These are phyloP conservation scores for Schizosaccharomyces japonicus DNA, from an alignment of 805 yeast genomes.

Conservation along the genomic window DNA sequence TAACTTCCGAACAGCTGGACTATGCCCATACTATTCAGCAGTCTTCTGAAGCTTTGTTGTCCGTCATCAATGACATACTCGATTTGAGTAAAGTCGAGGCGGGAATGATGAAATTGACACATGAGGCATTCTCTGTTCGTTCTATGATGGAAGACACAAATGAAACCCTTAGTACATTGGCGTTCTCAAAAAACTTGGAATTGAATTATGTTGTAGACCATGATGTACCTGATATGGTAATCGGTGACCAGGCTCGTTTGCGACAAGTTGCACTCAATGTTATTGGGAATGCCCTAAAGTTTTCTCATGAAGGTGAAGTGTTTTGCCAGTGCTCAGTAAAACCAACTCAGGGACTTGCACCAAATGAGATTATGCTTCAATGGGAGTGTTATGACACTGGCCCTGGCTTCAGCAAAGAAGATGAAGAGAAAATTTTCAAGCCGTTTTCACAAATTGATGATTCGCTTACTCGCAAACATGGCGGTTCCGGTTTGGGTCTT, in stretches of 20 bases:
- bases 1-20: constrained; percentile 16
- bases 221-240: constrained; percentile 15
- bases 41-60: constrained; percentile 16
- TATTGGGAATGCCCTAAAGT: constrained; percentile 18
- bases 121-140: constrained; percentile 15
- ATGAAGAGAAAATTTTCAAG: constrained; percentile 16
- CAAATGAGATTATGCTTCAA: constrained; percentile 10
- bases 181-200: constrained; percentile 16
- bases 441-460: constrained; percentile 16
- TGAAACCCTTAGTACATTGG: constrained; percentile 16
- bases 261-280: constrained; percentile 17
- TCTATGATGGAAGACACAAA: constrained; percentile 16
- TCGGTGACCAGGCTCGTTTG: constrained; percentile 17
- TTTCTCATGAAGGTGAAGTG: constrained; percentile 16
- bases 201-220: constrained; percentile 15
- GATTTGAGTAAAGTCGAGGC: constrained; percentile 18
- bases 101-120: constrained; percentile 16
- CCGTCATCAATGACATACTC: constrained; percentile 18
- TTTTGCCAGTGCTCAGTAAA: constrained; percentile 13
- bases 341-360: background rate
- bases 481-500: constrained; percentile 18
- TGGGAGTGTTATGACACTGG: constrained; percentile 18
- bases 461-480: constrained; percentile 11
- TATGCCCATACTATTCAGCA: constrained; percentile 17
- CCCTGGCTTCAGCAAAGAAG: constrained; percentile 16